Base-by-base conservation (phyloP, 176 grass and related monocot genomes). In the Thalia dealbata region DNA sequence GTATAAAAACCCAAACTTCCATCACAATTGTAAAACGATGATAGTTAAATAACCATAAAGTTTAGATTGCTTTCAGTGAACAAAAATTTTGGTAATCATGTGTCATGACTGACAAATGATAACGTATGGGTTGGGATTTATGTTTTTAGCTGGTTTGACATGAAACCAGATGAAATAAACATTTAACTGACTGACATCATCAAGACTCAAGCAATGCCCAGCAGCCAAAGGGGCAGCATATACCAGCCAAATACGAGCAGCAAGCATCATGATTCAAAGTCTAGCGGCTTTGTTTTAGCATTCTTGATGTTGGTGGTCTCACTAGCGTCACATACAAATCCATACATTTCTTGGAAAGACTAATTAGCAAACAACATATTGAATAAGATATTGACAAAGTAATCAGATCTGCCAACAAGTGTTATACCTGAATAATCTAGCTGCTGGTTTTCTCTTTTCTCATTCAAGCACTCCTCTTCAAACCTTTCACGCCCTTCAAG, bases 401-500 rank as follows among this genome's bases (percentile, higher is more conserved):
- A 21, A 68, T 11, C 65, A 22, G 21, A 23, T 9, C 38, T 15
- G 19, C 41, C 2, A 42, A 28, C 16, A 68, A 44, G 43, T 68
- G 8, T 68, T 73, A 79, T 80, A 79, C 73, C 84, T 75, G 82
- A 93, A 74, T 78, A 84, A 52, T 82, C 67, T 25, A 58, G 6
- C 56, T 84, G 76, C 50, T 81, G 70, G 21, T 6, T 72, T 69
- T 81, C 81, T 71, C 72, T 80, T 74, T 61, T 86, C 74, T 85
- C 79, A 55, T 68, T 63, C 82, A 92, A 84, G 81, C 71, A 71
- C 83, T 92, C 85, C 63, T 93, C 90, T 91, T 99, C 88, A 75
- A 99, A 95, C 50, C 70, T 63, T 74, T 99, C 95, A 79, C 85
- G 83, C 0, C 87, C 87, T 79, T 99, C 95, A 73, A 99, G 95